These are phyloP conservation scores for Neonectria hederae DNA, from an alignment of 2,329 filamentous ascomycete species.

Conservation along the genomic window DNA sequence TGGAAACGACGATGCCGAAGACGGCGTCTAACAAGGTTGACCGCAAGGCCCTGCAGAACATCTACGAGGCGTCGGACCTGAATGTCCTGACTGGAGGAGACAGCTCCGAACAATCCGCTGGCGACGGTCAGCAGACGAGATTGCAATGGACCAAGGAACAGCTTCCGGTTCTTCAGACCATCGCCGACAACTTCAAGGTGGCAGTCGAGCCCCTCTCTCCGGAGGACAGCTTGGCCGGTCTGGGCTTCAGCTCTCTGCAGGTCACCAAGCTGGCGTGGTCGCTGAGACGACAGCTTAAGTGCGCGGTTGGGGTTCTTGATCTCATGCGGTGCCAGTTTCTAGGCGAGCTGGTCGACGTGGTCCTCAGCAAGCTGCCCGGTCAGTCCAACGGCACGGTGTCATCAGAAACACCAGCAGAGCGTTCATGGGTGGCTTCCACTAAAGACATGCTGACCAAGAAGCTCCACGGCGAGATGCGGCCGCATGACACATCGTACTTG, in stretches of 20 bases:
- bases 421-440: conserved; percentile 22
- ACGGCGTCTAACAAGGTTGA: conserved; percentile 50
- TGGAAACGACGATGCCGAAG: conserved; percentile 43
- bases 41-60: conserved; percentile 41
- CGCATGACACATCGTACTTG: conserved; percentile 29
- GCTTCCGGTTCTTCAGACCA: conserved; percentile 21
- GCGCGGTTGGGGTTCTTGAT: conserved; percentile 34
- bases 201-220: conserved; percentile 23
- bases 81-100: conserved; percentile 1
- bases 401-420: background rate
- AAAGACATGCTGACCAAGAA: conserved; percentile 22
- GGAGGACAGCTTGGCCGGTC: conserved; percentile 34
- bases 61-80: conserved; percentile 35
- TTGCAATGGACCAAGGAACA: conserved; percentile 23
- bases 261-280: conserved; percentile 39
- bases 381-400: background rate
- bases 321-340: conserved; percentile 37
- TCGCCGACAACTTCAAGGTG: conserved; percentile 24
- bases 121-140: background rate
- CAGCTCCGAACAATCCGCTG: background rate
- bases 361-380: conserved; percentile 13
- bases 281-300: conserved; percentile 28
- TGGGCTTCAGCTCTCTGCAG: conserved; percentile 39
- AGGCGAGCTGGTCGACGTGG: conserved; percentile 34
- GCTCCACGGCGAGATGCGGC: conserved; percentile 23